A percentile compares a stretch with the other conserved stretches of the same genome.
Conservation (phyloP, 192 early-diverging fungal genomes). For the Rhizophagus sp. region DNA sequence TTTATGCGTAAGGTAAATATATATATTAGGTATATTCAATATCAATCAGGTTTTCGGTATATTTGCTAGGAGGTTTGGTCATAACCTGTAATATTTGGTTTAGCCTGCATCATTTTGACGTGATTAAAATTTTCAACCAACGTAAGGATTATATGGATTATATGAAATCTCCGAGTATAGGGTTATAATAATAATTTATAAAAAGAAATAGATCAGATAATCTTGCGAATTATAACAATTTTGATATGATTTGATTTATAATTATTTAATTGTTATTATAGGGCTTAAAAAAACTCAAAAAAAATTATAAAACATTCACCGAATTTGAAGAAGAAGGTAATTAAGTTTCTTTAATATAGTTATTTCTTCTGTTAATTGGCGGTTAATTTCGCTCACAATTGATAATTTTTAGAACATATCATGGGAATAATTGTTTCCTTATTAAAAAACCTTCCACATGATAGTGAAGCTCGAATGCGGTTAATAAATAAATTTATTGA, state of each 20-base stretch:
- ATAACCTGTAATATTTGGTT: too few species aligned
- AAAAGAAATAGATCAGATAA: too few species aligned
- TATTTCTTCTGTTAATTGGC: background rate
- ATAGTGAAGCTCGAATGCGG: constrained; percentile 64
- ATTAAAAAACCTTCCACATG: constrained; percentile 62
- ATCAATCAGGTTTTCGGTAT: background rate
- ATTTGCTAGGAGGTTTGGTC: too few species aligned
- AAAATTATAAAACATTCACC: constrained; percentile 74
- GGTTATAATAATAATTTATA: too few species aligned
- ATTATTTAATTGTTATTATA: constrained; percentile 18
- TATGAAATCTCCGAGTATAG: too few species aligned
- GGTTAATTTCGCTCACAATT: background rate
- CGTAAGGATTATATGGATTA: too few species aligned
- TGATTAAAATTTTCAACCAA: too few species aligned
- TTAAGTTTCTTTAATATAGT: background rate
- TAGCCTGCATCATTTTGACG: too few species aligned
- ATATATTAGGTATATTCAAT: background rate
- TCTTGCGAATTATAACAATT: too few species aligned
- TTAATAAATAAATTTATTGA: constrained; percentile 84
- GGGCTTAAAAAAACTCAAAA: constrained; percentile 77
- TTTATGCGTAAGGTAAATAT: constrained; percentile 72
- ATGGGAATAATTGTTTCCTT: constrained; percentile 82
- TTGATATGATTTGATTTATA: background rate
- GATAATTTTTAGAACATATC: constrained; percentile 67
- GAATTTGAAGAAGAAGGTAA: constrained; percentile 79